Percentiles rank a stretch among this genome's conserved stretches.
phyloP scores from a whole-genome alignment of 2,329 filamentous ascomycete genomes.

The Fusarium verticillioides region DNA sequence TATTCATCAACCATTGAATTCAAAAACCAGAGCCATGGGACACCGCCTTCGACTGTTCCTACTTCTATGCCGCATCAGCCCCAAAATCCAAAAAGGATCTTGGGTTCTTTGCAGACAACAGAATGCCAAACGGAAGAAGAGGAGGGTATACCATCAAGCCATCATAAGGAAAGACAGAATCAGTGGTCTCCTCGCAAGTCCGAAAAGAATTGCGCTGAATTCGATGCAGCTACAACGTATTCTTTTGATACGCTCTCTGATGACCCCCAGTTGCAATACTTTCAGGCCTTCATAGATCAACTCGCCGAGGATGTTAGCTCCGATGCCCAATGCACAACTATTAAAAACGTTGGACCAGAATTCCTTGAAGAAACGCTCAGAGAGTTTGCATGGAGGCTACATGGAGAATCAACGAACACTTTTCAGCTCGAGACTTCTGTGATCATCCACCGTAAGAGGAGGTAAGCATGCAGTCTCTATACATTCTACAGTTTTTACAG shows the following conservation, averaged over 20 bases:
- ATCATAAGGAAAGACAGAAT: accelerated
- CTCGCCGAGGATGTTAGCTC: background rate
- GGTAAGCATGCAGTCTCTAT: background rate
- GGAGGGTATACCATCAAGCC: accelerated
- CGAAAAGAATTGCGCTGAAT: accelerated
- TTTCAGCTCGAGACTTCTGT: background rate
- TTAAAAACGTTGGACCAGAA: accelerated
- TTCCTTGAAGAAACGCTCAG: background rate
- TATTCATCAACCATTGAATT: background rate
- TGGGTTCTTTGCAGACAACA: background rate
- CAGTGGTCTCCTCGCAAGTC: accelerated
- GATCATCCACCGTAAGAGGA: background rate
- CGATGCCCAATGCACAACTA: no score
- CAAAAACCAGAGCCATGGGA: background rate
- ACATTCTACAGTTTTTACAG: no score
- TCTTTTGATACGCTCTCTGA: background rate
- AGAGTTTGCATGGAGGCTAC: slow-evolving; percentile 8
- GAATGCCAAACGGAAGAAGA: accelerated
- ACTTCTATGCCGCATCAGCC: background rate
- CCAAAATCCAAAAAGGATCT: accelerated
- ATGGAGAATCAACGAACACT: background rate
- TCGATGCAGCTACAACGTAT: background rate
- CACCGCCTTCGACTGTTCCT: background rate
- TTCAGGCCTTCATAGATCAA: background rate
- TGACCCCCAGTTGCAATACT: background rate